Base-by-base conservation (phyloP, 129 eudicot genomes). In the Artemisia argyi region DNA sequence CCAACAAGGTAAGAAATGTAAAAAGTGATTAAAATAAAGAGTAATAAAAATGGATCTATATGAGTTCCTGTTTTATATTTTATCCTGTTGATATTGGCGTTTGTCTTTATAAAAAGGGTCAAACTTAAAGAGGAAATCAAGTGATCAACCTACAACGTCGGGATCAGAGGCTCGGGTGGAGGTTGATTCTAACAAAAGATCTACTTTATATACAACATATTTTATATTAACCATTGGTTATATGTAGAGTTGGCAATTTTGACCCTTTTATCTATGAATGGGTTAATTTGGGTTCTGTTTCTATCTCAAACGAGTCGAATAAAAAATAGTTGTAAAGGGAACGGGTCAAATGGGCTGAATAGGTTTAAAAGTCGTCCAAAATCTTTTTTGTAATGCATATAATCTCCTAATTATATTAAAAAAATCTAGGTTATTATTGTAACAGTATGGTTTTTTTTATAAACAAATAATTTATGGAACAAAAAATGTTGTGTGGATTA, bases 121-220 rank as follows among this genome's bases (percentile, higher is more conserved):
- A 51, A 73, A 69, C 63, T 77, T 73, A 22, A 85, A 87, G 85
- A 83, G 97, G 77, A 78, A 78, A 78, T 44, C 72, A 24, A 63
- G 82, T 55, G 73, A 28, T 63, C 72, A 53, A 71, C 67, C 53
- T 63, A 30, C 65, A 28, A 16, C 3, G n/a, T 42, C 63, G 17
- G 46, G 62, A 51, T 42, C 72, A 52, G 42, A 69, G 19, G 52
- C 54, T 20, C 71, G 10, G 61, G 63, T 42, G 57, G 72, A 50
- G 69, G 48, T 5, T 76, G 17, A 61, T 39, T n/a, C 76, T 60
- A 35, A 68, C 1, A 51, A 61, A 69, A 48, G 62, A 77, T 51
- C 71, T 49, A 32, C 50, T 60, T 15, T 20, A 74, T 68, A 60
- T 18, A 53, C 65, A 73, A 1, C 70, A 32, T 47, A 5, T 15